Base-by-base conservation (phyloP, 192 early-diverging fungal genomes). In the Backusella tuberculispora region DNA sequence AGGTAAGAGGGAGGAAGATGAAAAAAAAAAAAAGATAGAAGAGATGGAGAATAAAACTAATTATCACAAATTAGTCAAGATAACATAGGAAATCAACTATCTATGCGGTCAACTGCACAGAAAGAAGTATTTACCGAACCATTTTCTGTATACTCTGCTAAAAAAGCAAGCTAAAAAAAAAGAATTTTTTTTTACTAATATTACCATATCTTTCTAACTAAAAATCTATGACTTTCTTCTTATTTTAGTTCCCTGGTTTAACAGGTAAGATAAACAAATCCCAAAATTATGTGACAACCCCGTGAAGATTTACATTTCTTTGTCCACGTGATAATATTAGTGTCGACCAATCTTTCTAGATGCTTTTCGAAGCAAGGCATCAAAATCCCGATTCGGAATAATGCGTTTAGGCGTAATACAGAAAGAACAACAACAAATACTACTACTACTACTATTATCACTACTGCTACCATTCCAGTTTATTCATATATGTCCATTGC, bases 71-170 rank as follows among this genome's bases (percentile, higher is more conserved):
- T 9, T 56, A 56, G 50, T 12, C 24, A 21, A 8, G 19, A 21
- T 56, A 24, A 56, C 50, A 56, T 21, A 56, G 50, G 24, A 2
- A 56, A 24, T 56, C 19, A 56, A 21, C 19, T 73, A 15, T 67
- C 83, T 75, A 85, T 83, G 60, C 74, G 78, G 14, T 82, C 85
- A 6, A 80, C 19, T 5, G 73, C 85, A 26, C 78, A 92, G 17
- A 68, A 85, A 10, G 81, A 82, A 43, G 82, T 81, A 12, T 86
- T 82, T 72, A 89, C 90, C 4, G 85, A 90, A 4, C 86, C 86
- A 9, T 93, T 93, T 66, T 89, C 90, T 29, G 92, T 93, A 37
- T 93, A 87, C 74, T 91, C 92, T 7, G 88, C 90, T 17, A 93
- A 93, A 79, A 92, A 90, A 67, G 74, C 69, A 75, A 29, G 29